Evolutionary conservation across 2,329 filamentous ascomycete species (phyloP), one percentile per base, ranked within the genome.

Genomic region (Sporothrix curviconia): DNA sequence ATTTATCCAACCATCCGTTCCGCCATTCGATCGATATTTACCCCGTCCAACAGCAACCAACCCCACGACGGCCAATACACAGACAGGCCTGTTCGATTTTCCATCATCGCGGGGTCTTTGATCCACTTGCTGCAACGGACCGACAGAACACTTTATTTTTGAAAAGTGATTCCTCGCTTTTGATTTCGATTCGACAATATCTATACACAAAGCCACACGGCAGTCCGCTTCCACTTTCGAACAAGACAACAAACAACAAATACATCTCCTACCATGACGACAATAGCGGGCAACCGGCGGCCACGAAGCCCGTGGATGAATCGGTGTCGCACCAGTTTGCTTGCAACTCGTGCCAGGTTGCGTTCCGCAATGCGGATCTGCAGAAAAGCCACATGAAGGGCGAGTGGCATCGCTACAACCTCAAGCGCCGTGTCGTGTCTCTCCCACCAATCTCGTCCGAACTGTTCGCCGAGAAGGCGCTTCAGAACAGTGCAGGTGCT

Each of bases 341-440:
- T 57, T 99, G 94, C 84, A 99, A 97, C 74, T 94, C 92, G 59
- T 99, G 94, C 70, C 90, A 96, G 71, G 92, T 99, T 65, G 94
- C 92, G 54, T 99, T 97, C 75, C 87, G 92, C 64, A 91, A 90
- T 69, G 91, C 89, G 71, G 92, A 97, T 69, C 80, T 95, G 57
- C 94, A 99, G 75, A 86, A 94, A 70, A 86, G 84, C 37, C 94
- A 99, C 71, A 99, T 99, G 94, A 91, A 94, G 72, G 94, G 87
- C 66, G 94, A 99, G 76, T 99, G 94, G 94, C 92, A 99, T 88
- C 86, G 94, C 63, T 96, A 96, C 74, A 99, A 99, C 71, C 82
- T 97, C 66, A 96, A 97, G 77, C 89, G 94, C 65, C 86, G 92
- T 66, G 89, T 97, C 57, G 91, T 92, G 42, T 90, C 89, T 6